Percentiles rank a stretch among this genome's conserved stretches.
These are phyloP conservation scores for Cladophialophora chaetospira DNA, from an alignment of 2,329 filamentous ascomycete species.

Conservation along the genomic window DNA sequence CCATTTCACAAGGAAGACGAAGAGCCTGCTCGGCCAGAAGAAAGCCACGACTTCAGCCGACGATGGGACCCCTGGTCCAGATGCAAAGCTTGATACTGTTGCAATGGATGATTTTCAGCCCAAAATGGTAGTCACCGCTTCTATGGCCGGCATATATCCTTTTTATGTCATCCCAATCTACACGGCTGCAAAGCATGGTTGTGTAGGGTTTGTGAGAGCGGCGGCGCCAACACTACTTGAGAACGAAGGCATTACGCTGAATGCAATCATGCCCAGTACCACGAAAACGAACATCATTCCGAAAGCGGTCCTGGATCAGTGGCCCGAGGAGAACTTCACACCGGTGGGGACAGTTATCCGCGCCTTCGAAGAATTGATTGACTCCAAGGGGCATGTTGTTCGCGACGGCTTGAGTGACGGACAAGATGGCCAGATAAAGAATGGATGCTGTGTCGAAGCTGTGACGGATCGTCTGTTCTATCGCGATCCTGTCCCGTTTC, in stretches of 20 bases:
- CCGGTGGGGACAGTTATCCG: constrained; percentile 39
- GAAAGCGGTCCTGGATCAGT: constrained; percentile 31
- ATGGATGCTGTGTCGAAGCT: constrained; percentile 4
- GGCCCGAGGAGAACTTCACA: constrained; percentile 40
- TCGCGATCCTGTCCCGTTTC: constrained; percentile 8
- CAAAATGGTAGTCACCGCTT: constrained; percentile 49
- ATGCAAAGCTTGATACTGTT: not conserved
- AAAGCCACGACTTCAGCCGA: not conserved
- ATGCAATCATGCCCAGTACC: constrained; percentile 38
- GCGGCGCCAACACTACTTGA: constrained; percentile 27
- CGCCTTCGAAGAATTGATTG: constrained; percentile 39
- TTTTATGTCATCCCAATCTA: constrained; percentile 39
- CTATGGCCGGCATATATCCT: constrained; percentile 49
- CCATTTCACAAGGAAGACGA: constrained; percentile 39
- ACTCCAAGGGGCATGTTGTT: not conserved
- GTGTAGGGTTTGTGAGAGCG: constrained; percentile 47
- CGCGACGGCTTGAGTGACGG: constrained; percentile 33
- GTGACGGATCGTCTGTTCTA: constrained; percentile 1
- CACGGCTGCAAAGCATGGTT: constrained; percentile 57
- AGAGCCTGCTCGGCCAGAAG: not conserved
- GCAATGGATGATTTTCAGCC: constrained; percentile 1
- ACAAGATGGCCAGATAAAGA: constrained; percentile 18
- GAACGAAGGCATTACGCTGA: constrained; percentile 40
- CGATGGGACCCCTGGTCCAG: not conserved
- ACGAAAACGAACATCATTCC: constrained; percentile 40